These are phyloP conservation scores for Bocquillonia castaneifolia DNA, from an alignment of 441 rosid genomes.

Conservation along the genomic window DNA sequence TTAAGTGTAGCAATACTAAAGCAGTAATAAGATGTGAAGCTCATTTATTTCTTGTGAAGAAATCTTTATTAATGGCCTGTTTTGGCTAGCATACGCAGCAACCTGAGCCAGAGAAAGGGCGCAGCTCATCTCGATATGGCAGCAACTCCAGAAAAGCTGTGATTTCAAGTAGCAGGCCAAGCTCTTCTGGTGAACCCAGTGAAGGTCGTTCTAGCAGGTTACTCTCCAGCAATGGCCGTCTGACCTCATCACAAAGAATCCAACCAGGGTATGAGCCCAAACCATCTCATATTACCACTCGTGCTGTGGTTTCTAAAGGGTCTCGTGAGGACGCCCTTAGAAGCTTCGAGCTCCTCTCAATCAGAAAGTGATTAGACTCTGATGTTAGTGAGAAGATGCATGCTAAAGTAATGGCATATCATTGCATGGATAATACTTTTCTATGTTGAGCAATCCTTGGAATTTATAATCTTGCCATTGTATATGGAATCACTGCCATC, in stretches of 20 bases:
- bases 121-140: conserved; percentile 67
- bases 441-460: conserved; percentile 16
- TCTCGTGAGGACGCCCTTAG: conserved; percentile 62
- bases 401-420: conserved; percentile 13
- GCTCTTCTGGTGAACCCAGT: conserved; percentile 72
- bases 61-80: conserved; percentile 4
- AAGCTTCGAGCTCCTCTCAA: conserved; percentile 75
- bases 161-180: conserved; percentile 57
- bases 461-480: conserved; percentile 20
- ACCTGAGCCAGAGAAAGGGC: conserved; percentile 54
- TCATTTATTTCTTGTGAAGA: not conserved
- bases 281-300: conserved; percentile 38
- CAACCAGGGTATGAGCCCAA: conserved; percentile 59
- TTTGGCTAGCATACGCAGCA: conserved; percentile 41
- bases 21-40: not conserved
- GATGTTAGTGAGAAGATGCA: conserved; percentile 13
- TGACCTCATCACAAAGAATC: conserved; percentile 58
- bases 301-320: conserved; percentile 44
- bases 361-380: conserved; percentile 47
- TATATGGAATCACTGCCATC: conserved; percentile 30
- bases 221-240: conserved; percentile 50
- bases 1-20: not conserved
- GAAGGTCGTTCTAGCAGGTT: conserved; percentile 55
- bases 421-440: not conserved
- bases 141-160: conserved; percentile 61